A percentile compares a stretch with the other conserved stretches of the same genome.
These are phyloP conservation scores for Bryum argenteum DNA, from an alignment of 225 moss, liverwort and hornwort species.

Conservation along the genomic window DNA sequence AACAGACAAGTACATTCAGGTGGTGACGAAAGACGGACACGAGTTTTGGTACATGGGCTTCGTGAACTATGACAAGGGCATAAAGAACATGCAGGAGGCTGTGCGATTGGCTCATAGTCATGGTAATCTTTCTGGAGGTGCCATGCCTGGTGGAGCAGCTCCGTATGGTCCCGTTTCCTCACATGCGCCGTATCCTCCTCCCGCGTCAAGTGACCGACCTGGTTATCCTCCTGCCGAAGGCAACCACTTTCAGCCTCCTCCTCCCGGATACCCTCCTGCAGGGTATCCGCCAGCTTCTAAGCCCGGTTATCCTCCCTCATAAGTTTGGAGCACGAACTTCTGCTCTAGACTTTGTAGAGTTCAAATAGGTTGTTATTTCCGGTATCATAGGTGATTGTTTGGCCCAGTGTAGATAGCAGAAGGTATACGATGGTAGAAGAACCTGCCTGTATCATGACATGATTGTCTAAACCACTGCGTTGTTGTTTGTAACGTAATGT, in stretches of 20 bases:
- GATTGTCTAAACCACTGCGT: background rate
- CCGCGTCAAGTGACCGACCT: slow-evolving; percentile 27
- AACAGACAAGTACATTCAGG: slow-evolving; percentile 84
- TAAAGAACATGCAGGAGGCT: slow-evolving; percentile 65
- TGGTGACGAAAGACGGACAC: slow-evolving; percentile 47
- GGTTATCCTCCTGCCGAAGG: slow-evolving; percentile 33
- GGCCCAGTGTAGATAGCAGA: slow-evolving; percentile 27
- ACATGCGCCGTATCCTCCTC: slow-evolving; percentile 27
- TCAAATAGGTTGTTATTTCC: slow-evolving; percentile 9
- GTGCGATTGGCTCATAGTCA: slow-evolving; percentile 46
- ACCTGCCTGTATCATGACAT: slow-evolving; percentile 31
- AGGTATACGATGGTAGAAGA: slow-evolving; percentile 28
- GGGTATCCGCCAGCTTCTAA: slow-evolving; percentile 32
- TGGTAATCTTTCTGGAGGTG: slow-evolving; percentile 40
- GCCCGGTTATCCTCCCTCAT: slow-evolving; percentile 28
- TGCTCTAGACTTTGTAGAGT: background rate
- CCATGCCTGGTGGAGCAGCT: slow-evolving; percentile 35
- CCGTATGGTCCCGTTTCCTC: slow-evolving; percentile 27
- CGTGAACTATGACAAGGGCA: slow-evolving; percentile 61
- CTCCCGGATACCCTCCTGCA: slow-evolving; percentile 27
- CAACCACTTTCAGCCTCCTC: slow-evolving; percentile 17
- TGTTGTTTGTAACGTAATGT: no score
- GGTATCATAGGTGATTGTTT: slow-evolving; percentile 21
- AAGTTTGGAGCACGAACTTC: background rate
- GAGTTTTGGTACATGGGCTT: slow-evolving; percentile 70